Percentiles rank a stretch among this genome's conserved stretches.
phyloP scores from a whole-genome alignment of 108 stramenopile species.

The Cylindrotheca closterium region DNA sequence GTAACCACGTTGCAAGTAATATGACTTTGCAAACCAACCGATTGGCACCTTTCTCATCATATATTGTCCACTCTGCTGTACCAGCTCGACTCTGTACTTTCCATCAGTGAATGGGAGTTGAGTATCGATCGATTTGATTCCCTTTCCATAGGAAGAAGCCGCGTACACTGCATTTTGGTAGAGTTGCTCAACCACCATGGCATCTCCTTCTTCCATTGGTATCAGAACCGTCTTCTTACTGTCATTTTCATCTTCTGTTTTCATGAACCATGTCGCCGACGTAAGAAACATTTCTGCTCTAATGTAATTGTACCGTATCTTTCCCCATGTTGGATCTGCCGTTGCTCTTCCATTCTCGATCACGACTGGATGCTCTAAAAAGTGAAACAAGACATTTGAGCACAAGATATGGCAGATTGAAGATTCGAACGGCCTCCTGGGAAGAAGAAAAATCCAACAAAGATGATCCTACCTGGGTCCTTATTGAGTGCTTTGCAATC shows the following conservation, averaged over 20 bases:
- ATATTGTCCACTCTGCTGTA: conserved; percentile 34
- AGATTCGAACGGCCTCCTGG: too few relatives aligned
- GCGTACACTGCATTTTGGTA: conserved; percentile 66
- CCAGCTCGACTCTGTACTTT: conserved; percentile 40
- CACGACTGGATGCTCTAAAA: too few relatives aligned
- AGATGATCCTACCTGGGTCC: conserved; percentile 9
- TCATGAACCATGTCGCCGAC: conserved; percentile 74
- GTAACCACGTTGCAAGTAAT: conserved; percentile 75
- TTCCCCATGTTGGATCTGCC: conserved; percentile 50
- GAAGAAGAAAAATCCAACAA: too few relatives aligned
- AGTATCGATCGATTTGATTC: conserved; percentile 37
- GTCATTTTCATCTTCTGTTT: conserved; percentile 48
- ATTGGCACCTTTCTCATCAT: conserved; percentile 34
- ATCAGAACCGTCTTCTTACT: conserved; percentile 25
- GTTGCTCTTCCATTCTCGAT: conserved; percentile 71
- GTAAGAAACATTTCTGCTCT: conserved; percentile 30
- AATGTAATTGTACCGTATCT: conserved; percentile 62
- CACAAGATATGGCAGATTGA: too few relatives aligned
- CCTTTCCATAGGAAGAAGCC: conserved; percentile 46
- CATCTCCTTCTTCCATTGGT: conserved; percentile 51
- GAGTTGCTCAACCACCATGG: conserved; percentile 55
- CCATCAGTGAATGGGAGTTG: conserved; percentile 10
- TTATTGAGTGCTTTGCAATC: conserved; percentile 75
- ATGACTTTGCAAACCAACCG: conserved; percentile 51
- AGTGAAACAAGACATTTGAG: too few relatives aligned